Evolutionary conservation across 305 asterid genomes (phyloP).

Genomic region (Plantago lanceolata): DNA sequence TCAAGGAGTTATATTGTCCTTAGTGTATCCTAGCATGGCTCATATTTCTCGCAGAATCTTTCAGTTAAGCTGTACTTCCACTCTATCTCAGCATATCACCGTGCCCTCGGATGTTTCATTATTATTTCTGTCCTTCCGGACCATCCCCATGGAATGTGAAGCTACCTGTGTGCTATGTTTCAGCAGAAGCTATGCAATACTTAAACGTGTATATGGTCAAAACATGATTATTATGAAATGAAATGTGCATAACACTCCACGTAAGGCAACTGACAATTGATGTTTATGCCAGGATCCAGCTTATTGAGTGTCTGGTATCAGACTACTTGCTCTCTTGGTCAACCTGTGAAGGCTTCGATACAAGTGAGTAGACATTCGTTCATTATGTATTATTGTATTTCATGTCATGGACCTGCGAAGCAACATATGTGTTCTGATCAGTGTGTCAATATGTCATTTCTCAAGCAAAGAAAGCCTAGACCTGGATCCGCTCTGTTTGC

Average conservation of each 20-base stretch:
- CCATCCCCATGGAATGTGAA: too few relatives aligned
- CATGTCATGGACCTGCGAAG: neutral
- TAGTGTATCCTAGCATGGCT: neutral
- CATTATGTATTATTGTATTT: neutral
- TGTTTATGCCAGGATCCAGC: slow-evolving; percentile 84
- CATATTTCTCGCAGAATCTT: neutral
- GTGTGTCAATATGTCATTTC: slow-evolving; percentile 1
- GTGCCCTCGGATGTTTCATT: too few relatives aligned
- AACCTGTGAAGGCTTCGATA: slow-evolving; percentile 48
- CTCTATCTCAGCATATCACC: too few relatives aligned
- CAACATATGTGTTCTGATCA: slow-evolving; percentile 2
- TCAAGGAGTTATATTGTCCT: neutral
- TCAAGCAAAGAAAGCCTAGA: slow-evolving; percentile 3
- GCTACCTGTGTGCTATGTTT: too few relatives aligned
- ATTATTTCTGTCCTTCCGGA: too few relatives aligned
- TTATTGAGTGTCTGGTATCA: slow-evolving; percentile 75
- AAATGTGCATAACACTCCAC: neutral
- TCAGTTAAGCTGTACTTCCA: too few relatives aligned
- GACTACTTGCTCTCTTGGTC: slow-evolving; percentile 75
- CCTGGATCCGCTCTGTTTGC: neutral
- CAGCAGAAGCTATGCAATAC: too few relatives aligned
- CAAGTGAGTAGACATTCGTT: slow-evolving; percentile 37
- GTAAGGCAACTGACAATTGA: neutral
- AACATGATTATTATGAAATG: too few relatives aligned
- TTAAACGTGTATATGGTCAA: too few relatives aligned